A percentile compares a stretch with the other conserved stretches of the same genome.
Conservation (phyloP, 2,329 filamentous ascomycete genomes). For the Chaetomium sp. region DNA sequence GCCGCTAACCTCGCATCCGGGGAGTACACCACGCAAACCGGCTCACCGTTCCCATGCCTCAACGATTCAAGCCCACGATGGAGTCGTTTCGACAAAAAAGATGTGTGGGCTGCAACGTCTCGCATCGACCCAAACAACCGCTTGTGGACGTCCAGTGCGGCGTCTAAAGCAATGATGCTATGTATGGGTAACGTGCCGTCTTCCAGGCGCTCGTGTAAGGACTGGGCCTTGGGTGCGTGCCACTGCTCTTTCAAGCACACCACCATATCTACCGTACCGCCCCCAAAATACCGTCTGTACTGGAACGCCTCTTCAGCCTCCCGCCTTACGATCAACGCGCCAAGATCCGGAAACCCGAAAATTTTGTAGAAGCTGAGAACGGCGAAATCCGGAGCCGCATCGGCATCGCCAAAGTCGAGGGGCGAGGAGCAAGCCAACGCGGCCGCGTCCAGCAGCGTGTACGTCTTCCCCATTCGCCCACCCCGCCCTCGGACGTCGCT, state of each 20-base stretch:
- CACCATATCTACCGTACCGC: slow-evolving; percentile 90
- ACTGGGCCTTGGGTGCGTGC: slow-evolving; percentile 68
- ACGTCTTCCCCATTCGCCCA: slow-evolving; percentile 37
- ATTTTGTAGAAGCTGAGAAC: slow-evolving; percentile 92
- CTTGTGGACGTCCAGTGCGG: slow-evolving; percentile 63
- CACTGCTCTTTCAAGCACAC: slow-evolving; percentile 70
- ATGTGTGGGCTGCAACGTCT: slow-evolving; percentile 63
- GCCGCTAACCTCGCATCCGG: slow-evolving; percentile 24
- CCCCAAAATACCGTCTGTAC: slow-evolving; percentile 77
- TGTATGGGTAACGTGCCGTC: slow-evolving; percentile 90
- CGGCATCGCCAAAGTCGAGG: slow-evolving; percentile 59
- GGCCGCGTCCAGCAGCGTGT: slow-evolving; percentile 77
- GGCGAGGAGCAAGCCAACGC: slow-evolving; percentile 71
- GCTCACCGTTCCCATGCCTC: slow-evolving; percentile 60
- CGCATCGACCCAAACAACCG: slow-evolving; percentile 66
- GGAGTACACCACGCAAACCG: slow-evolving; percentile 63
- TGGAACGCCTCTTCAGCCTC: slow-evolving; percentile 57
- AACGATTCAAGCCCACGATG: slow-evolving; percentile 52
- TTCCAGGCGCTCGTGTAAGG: slow-evolving; percentile 75
- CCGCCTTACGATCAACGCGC: slow-evolving; percentile 75
- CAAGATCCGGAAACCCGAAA: slow-evolving; percentile 93
- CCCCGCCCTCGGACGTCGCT: slow-evolving; percentile 16
- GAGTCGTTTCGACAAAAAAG: slow-evolving; percentile 55
- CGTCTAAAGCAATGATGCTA: slow-evolving; percentile 74
- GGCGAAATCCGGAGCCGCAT: slow-evolving; percentile 70